A percentile compares a stretch with the other conserved stretches of the same genome.
phyloP scores from a whole-genome alignment of 495 filamentous ascomycete genomes.

The Podospora pseudopauciseta region DNA sequence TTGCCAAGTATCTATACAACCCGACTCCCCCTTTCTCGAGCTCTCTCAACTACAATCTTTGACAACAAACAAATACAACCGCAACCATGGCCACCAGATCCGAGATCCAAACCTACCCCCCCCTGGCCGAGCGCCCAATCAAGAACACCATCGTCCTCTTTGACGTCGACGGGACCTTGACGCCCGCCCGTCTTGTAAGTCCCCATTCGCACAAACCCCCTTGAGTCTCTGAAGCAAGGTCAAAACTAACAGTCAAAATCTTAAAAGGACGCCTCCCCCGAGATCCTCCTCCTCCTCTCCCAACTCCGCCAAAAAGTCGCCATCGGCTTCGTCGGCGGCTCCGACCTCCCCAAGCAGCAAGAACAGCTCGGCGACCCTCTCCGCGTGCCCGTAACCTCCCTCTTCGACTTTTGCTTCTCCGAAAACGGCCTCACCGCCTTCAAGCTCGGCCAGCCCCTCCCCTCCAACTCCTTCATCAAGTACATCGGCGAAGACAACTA shows the following conservation, averaged over 20 bases:
- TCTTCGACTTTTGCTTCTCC: conserved; percentile 95
- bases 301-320: conserved; percentile 80
- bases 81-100: conserved; percentile 31
- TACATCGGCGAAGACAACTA: conserved; percentile 93
- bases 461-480: conserved; percentile 77
- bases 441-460: conserved; percentile 68
- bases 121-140: conserved; percentile 74
- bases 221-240: no score
- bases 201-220: no score
- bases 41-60: background rate
- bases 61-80: background rate
- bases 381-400: conserved; percentile 59
- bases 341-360: conserved; percentile 87
- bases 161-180: conserved; percentile 89
- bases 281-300: conserved; percentile 79
- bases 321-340: conserved; percentile 87
- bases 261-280: conserved; percentile 51
- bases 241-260: no score
- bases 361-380: conserved; percentile 75
- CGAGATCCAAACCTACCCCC: conserved; percentile 50
- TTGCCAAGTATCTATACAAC: background rate
- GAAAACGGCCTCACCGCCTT: conserved; percentile 95
- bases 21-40: background rate
- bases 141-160: conserved; percentile 90
- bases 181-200: conserved; percentile 67